These are phyloP conservation scores for Pseudocohnilembus persalinus DNA, from an alignment of 169 alveolate species.

Conservation along the genomic window DNA sequence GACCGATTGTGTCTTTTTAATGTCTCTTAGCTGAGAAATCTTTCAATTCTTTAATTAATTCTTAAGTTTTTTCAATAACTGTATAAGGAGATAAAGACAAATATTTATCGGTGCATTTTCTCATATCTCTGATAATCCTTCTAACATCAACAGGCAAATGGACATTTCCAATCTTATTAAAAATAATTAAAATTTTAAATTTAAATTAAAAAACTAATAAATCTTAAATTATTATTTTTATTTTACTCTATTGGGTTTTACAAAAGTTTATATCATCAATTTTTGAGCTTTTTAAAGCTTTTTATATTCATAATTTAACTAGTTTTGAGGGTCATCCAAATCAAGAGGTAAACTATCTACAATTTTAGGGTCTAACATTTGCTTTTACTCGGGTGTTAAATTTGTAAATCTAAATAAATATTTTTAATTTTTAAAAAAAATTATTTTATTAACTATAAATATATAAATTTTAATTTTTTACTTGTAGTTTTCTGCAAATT, in stretches of 20 bases:
- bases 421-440: too few species aligned
- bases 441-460: too few species aligned
- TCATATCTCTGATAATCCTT: slow-evolving; percentile 12
- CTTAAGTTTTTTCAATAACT: slow-evolving; percentile 41
- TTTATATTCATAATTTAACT: slow-evolving; percentile 7
- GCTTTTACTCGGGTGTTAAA: neutral
- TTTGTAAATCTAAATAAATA: neutral
- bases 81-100: slow-evolving; percentile 32
- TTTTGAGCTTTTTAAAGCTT: slow-evolving; percentile 16
- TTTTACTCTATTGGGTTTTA: neutral
- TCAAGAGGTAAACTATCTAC: neutral
- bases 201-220: too few species aligned
- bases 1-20: neutral
- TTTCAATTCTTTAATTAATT: slow-evolving; percentile 31
- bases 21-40: slow-evolving; percentile 39
- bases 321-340: neutral
- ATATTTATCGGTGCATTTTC: slow-evolving; percentile 8
- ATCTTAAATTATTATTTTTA: too few species aligned
- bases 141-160: slow-evolving; percentile 18
- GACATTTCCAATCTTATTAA: neutral
- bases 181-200: too few species aligned
- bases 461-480: too few species aligned
- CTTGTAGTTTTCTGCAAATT: slow-evolving; percentile 40
- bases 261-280: slow-evolving; percentile 5
- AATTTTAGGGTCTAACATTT: neutral